Base-by-base conservation (phyloP, 1,139 yeast genomes). In the Hansenula anomala region DNA sequence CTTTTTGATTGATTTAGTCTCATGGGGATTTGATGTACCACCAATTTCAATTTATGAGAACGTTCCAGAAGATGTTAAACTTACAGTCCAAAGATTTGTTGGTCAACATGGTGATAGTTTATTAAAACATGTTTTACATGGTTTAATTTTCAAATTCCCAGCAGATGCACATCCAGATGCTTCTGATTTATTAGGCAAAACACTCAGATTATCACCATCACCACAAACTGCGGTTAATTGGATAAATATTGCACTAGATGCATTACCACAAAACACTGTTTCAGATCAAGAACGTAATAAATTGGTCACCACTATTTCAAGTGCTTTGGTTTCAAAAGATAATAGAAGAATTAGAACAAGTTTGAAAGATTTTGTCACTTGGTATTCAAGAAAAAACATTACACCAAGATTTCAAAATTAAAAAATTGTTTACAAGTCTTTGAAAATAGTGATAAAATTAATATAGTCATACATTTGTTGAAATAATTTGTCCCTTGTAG, bases 11-110 rank as follows among this genome's bases (percentile, higher is more conserved):
- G 97, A 89, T 59, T 69, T 86, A 34, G 64, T 86, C 29, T 78
- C 89, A 15, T 90, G 95, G 89, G 96, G 95, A 1, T 75, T 83
- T 48, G 81, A 75, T 30, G 69, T 75, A 15, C 89, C 96, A 4
- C 96, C 97, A 7, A 71, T 86, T 24, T 81, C 96, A 4, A 73
- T 80, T 28, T 66, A 75, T 39, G 75, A 78, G 38, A 78, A 75
- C 10, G 70, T 74, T 15, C 82, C 85, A 5, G 63, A 59, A 15
- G 69, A 72, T 24, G 74, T 89, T 48, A 71, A 77, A 41, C 54
- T 59, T 12, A 65, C 71, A 30, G 67, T 85, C 16, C 63, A 72
- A 42, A 61, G 49, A 37, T 63, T 67, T 53, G 69, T 68, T 17
- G 49, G 61, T 4, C 59, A 66, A 28, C 73, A 80, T 40, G 95